Percentiles rank a stretch among this genome's conserved stretches.
Conservation (phyloP, 2,329 filamentous ascomycete genomes). For the Penicillium sp. region DNA sequence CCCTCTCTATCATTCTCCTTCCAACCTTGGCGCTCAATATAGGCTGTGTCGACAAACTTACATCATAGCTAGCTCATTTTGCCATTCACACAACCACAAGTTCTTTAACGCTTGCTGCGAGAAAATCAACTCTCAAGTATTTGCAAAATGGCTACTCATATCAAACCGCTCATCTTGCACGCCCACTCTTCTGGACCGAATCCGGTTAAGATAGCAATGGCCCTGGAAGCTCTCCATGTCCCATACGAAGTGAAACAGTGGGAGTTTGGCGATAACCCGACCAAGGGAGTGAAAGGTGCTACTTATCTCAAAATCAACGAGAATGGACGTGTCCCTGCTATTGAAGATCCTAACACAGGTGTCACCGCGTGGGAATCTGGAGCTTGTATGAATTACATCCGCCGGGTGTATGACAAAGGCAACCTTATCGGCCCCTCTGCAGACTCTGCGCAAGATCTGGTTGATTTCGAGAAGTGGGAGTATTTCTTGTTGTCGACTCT, state of each 20-base stretch:
- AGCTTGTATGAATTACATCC: constrained; percentile 43
- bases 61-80: constrained; percentile 19
- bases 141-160: constrained; percentile 19
- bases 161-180: constrained; percentile 43
- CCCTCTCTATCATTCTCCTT: too few relatives aligned
- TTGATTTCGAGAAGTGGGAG: constrained; percentile 52
- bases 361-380: constrained; percentile 43
- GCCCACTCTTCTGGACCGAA: constrained; percentile 47
- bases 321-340: constrained; percentile 46
- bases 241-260: constrained; percentile 47
- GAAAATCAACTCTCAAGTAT: background rate
- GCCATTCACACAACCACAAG: background rate
- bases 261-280: constrained; percentile 43
- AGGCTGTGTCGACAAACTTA: constrained; percentile 8
- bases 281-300: constrained; percentile 34
- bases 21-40: background rate
- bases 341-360: constrained; percentile 44
- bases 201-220: constrained; percentile 48
- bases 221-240: constrained; percentile 43
- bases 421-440: constrained; percentile 41
- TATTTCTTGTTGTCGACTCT: constrained; percentile 46
- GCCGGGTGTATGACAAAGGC: constrained; percentile 45
- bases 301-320: constrained; percentile 46
- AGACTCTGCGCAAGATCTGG: constrained; percentile 36
- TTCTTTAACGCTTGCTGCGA: background rate